Evolutionary conservation across 2,329 filamentous ascomycete genomes (phyloP), one percentile per base, ranked within the genome.

Genomic region (Exophiala lecanii-corni): DNA sequence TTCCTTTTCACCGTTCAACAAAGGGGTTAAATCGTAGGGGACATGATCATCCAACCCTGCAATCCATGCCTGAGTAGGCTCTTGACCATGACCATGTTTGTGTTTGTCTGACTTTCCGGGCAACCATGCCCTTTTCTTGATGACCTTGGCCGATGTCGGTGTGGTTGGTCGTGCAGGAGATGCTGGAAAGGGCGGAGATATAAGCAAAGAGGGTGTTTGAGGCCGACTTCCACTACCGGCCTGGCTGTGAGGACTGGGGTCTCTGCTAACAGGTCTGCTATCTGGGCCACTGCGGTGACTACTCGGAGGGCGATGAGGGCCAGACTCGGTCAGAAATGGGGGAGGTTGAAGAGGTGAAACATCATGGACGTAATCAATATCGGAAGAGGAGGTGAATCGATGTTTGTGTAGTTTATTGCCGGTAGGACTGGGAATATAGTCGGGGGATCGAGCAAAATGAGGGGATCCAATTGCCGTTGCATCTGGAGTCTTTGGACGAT

Each of bases 1-100:
- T 47, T 76, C 73, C 61, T 69, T 74, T 45, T 75, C 68, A 28
- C 71, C 76, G 41, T 67, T 65, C 17, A 72, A 49, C 49, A 82
- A 53, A 20, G 67, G 66, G 2, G 66, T 62, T 38, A 78, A 47
- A 53, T 79, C 76, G 51, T 81, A 82, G 3, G 72, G 61, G 18
- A 77, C 64, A 54, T 74, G 75, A 47, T 77, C 72, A 32, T 71
- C 67, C 51, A 79, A 66, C 5, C 76, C 77, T 4, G 77, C 70
- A 45, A 81, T 73, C 78, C 78, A 82, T 9, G 78, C 77, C 42
- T 58, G 59, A 9, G 63, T 21, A 17, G 47, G 42, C 53, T 59
- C 51, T 56, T 64, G 47, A 58, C 58, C 46, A 56, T 66, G 56
- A 45, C 59, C 32, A 55, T 57, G 30, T 59, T 57, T 41, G 9